phyloP scores from a whole-genome alignment of 768 basidiomycete genomes.

The Boletus pseudopeckii region DNA sequence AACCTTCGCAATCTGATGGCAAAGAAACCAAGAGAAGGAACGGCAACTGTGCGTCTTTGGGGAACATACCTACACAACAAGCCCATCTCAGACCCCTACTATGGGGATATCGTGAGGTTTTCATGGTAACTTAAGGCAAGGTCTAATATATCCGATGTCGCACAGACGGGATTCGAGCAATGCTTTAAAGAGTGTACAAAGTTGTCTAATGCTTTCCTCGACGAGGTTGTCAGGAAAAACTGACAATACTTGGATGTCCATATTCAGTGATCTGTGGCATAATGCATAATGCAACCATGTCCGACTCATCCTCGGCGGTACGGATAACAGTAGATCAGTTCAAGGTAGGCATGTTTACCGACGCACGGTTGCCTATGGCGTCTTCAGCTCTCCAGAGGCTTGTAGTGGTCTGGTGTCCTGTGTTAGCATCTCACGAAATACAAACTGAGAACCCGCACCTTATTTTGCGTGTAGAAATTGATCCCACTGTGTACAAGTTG shows the following conservation, averaged over 20 bases:
- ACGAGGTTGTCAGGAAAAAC: conserved; percentile 47
- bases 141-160: not conserved
- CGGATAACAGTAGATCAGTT: conserved; percentile 23
- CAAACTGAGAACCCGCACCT: conserved; percentile 43
- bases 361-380: conserved; percentile 72
- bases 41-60: conserved; percentile 72
- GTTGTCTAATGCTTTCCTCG: conserved; percentile 78
- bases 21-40: conserved; percentile 49
- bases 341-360: conserved; percentile 84
- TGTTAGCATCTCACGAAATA: conserved; percentile 5
- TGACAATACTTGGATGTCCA: conserved; percentile 1
- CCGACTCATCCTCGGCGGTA: not conserved
- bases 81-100: conserved; percentile 84
- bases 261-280: not conserved
- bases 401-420: conserved; percentile 68
- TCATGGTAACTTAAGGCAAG: not conserved
- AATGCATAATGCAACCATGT: conserved; percentile 10
- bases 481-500: conserved; percentile 54
- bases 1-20: conserved; percentile 64
- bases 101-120: conserved; percentile 56
- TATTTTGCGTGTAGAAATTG: conserved; percentile 96
- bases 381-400: conserved; percentile 91
- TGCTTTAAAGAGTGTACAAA: conserved; percentile 74
- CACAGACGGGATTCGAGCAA: conserved; percentile 67
- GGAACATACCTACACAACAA: conserved; percentile 70